Evolutionary conservation across 192 early-diverging fungal species (phyloP).

Genomic region (Mortierella claussenii): DNA sequence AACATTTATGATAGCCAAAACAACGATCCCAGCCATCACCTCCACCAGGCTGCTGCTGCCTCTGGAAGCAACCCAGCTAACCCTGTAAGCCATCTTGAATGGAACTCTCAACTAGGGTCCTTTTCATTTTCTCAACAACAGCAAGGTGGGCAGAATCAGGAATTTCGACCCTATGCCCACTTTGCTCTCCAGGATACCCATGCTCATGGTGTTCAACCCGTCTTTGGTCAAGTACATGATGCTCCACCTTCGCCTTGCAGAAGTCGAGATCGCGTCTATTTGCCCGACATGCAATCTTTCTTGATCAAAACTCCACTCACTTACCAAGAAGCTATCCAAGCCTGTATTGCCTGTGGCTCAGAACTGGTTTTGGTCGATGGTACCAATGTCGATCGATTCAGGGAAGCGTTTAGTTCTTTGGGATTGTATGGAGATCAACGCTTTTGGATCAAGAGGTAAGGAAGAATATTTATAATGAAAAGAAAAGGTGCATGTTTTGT

Average conservation of each 20-base stretch:
- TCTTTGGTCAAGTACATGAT: background rate
- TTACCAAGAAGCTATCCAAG: conserved; percentile 34
- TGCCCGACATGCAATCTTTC: conserved; percentile 49
- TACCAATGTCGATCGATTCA: conserved; percentile 35
- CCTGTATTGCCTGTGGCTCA: conserved; percentile 36
- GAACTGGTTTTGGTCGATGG: conserved; percentile 44
- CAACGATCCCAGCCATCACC: conserved; percentile 16
- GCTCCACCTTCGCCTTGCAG: conserved; percentile 7
- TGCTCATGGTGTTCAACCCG: background rate
- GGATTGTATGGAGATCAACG: conserved; percentile 30
- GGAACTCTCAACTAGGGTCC: conserved; percentile 45
- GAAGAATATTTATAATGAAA: no score
- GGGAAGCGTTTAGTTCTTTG: conserved; percentile 35
- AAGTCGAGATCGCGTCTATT: conserved; percentile 29
- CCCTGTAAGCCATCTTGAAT: conserved; percentile 27
- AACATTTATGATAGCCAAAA: background rate
- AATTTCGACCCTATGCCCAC: conserved; percentile 17
- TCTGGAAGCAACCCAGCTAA: background rate
- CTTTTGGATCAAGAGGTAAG: conserved; percentile 50
- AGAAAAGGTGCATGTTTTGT: no score
- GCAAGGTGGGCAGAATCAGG: background rate
- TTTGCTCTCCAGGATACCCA: conserved; percentile 11
- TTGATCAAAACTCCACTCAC: conserved; percentile 28
- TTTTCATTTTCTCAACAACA: background rate
- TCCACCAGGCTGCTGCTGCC: conserved; percentile 2